A percentile compares a stretch with the other conserved stretches of the same genome.
These are phyloP conservation scores for Paralagenidium karlingii DNA, from an alignment of 352 stramenopile genomes.

Conservation along the genomic window DNA sequence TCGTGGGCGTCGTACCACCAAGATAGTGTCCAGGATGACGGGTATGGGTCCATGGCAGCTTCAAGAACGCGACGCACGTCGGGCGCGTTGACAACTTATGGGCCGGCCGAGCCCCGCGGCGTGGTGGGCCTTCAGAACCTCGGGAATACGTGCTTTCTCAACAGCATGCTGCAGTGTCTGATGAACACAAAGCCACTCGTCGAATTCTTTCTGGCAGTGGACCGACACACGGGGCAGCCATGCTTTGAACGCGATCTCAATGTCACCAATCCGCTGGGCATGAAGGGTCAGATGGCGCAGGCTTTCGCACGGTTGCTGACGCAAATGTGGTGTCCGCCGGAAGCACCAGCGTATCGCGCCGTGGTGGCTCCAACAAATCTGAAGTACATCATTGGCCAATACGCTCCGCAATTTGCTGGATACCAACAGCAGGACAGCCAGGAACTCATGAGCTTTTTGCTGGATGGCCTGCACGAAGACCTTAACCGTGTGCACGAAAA, in stretches of 20 bases:
- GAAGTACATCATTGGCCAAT: conserved; percentile 80
- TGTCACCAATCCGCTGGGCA: conserved; percentile 88
- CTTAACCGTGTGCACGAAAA: conserved; percentile 80
- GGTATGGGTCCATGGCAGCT: too few relatives aligned
- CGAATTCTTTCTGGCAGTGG: conserved; percentile 84
- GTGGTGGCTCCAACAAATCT: conserved; percentile 60
- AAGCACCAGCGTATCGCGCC: too few relatives aligned
- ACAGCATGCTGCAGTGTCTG: conserved; percentile 87
- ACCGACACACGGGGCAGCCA: conserved; percentile 27
- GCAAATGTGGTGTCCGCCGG: too few relatives aligned
- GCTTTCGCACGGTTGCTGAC: conserved; percentile 91
- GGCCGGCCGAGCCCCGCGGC: conserved; percentile 35
- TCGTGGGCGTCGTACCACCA: conserved; percentile 13
- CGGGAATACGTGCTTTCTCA: conserved; percentile 79
- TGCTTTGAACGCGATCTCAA: conserved; percentile 86
- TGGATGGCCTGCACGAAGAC: conserved; percentile 88
- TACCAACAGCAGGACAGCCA: conserved; percentile 88
- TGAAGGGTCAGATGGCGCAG: conserved; percentile 88
- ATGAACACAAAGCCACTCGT: conserved; percentile 88
- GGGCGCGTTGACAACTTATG: too few relatives aligned
- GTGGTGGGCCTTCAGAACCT: conserved; percentile 69
- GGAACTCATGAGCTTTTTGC: conserved; percentile 87
- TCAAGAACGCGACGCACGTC: too few relatives aligned
- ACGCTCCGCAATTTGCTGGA: conserved; percentile 79
- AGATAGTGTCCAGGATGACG: conserved; percentile 15